Base-by-base conservation (phyloP, 768 basidiomycete genomes). In the Termitomyces sp. region DNA sequence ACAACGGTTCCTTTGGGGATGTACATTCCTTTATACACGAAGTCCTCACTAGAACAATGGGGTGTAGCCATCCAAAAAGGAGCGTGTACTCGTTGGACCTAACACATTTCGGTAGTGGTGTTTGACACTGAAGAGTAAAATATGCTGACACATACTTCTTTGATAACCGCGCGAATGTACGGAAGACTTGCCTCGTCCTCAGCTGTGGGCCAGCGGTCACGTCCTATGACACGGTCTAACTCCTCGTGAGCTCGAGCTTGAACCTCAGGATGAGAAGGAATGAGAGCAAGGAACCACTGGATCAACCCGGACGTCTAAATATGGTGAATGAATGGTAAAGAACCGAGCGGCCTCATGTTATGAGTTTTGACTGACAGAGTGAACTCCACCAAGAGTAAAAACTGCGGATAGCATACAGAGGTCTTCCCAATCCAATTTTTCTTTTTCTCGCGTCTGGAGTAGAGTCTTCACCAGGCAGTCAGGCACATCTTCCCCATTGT, bases 391-490 rank as follows among this genome's bases (percentile, higher is more conserved):
- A 7, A 78, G 74, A 60, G 75, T 77, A 61, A 80, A 79, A 1
- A 72, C 76, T 7, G 75, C 66, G 18, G 74, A 71, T 8, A 82
- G 66, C 39, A 79, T 76, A 8, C 69, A 56, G 63, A 80, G 73
- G 63, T 82, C 80, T 9, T 74, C 51, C 60, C 70, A 66, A 58
- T 76, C 75, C 15, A 81, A 68, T 39, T 71, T 58, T 45, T 79
- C 77, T 56, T 75, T 66, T 20, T 74, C 69, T 58, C 67, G 67
- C 33, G 63, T 61, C n/a, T 71, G 55, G 0, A 81, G 60, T 28
- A 80, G 61, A 5, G 72, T 75, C 62, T 79, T 81, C 0, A 73
- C 78, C 8, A 81, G 65, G 60, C 80, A 81, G 53, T 81, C 75
- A 8, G 79, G 76, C 6, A 81, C 73, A 16, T 71, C 50, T 16